Percentiles rank a stretch among this genome's conserved stretches.
These are phyloP conservation scores for Ensete ventricosum DNA, from an alignment of 176 grass and related monocot species.

Conservation along the genomic window DNA sequence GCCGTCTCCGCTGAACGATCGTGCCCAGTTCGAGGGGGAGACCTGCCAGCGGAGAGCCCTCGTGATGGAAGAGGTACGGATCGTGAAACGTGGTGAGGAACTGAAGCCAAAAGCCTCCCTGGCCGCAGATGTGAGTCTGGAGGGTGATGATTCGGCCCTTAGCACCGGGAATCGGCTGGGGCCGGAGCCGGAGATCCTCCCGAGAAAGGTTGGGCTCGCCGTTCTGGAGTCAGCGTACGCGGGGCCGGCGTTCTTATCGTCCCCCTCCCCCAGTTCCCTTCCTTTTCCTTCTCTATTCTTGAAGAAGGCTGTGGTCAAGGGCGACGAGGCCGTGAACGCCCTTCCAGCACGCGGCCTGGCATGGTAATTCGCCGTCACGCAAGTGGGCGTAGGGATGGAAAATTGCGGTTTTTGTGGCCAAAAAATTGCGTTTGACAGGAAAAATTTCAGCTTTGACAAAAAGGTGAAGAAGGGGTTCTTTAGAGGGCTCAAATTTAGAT, in stretches of 20 bases:
- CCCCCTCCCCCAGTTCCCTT: not conserved
- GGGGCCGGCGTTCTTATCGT: slow-evolving; percentile 1
- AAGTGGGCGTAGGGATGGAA: too few relatives aligned
- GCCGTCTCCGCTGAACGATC: not conserved
- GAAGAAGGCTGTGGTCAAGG: not conserved
- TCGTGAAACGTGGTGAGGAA: slow-evolving; percentile 1
- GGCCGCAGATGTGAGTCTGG: not conserved
- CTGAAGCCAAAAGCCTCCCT: not conserved
- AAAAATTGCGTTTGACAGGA: too few relatives aligned
- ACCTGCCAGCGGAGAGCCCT: not conserved
- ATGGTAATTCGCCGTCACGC: too few relatives aligned
- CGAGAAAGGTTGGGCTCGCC: not conserved
- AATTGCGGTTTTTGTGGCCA: too few relatives aligned
- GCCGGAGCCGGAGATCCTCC: not conserved
- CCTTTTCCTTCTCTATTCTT: not conserved
- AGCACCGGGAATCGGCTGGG: not conserved
- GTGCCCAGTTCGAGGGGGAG: not conserved
- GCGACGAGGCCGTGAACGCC: too few relatives aligned
- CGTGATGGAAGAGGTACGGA: not conserved
- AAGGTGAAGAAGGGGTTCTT: too few relatives aligned
- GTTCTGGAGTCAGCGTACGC: not conserved
- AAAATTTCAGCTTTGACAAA: too few relatives aligned
- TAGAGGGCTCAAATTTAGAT: too few relatives aligned
- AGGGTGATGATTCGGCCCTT: not conserved
- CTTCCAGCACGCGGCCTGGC: too few relatives aligned